Conservation (phyloP, 1,284 basidiomycete species). For the Coniferiporia sulphurascens region DNA sequence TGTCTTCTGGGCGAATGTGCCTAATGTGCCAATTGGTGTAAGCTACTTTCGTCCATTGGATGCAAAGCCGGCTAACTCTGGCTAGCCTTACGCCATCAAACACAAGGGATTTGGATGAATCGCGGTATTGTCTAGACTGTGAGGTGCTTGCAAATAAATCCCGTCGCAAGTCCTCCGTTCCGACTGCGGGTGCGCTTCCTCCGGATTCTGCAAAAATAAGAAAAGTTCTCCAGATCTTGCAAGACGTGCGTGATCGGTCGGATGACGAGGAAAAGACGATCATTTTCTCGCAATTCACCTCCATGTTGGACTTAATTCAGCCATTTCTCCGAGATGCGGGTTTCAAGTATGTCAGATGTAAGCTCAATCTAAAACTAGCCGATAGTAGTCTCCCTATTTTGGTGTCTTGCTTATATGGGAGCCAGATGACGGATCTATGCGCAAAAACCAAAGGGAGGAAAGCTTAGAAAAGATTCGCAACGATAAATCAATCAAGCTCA, state of each 20-base stretch:
- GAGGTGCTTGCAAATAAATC: constrained; percentile 43
- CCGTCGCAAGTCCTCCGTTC: constrained; percentile 27
- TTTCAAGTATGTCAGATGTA: constrained; percentile 80
- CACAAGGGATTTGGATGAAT: constrained; percentile 31
- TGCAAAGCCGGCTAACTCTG: neutral
- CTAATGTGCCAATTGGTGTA: constrained; percentile 70
- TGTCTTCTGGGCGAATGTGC: constrained; percentile 59
- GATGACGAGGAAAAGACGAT: constrained; percentile 83
- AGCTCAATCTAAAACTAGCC: constrained; percentile 31
- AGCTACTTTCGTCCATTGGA: constrained; percentile 24
- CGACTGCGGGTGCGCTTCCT: constrained; percentile 32
- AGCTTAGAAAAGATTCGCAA: constrained; percentile 72
- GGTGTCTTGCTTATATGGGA: neutral
- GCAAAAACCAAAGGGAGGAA: constrained; percentile 67
- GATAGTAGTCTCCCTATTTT: neutral
- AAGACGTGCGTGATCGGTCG: constrained; percentile 59
- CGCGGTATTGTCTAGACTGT: constrained; percentile 57
- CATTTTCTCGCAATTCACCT: constrained; percentile 85
- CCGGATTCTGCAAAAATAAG: constrained; percentile 86
- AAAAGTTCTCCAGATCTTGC: constrained; percentile 73
- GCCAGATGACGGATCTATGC: constrained; percentile 85
- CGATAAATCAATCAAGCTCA: constrained; percentile 58
- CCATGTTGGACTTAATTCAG: constrained; percentile 84
- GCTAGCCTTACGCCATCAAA: constrained; percentile 38
- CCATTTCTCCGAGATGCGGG: constrained; percentile 68